Evolutionary conservation across 345 rosid species (phyloP).

Genomic region (Isatis tinctoria): DNA sequence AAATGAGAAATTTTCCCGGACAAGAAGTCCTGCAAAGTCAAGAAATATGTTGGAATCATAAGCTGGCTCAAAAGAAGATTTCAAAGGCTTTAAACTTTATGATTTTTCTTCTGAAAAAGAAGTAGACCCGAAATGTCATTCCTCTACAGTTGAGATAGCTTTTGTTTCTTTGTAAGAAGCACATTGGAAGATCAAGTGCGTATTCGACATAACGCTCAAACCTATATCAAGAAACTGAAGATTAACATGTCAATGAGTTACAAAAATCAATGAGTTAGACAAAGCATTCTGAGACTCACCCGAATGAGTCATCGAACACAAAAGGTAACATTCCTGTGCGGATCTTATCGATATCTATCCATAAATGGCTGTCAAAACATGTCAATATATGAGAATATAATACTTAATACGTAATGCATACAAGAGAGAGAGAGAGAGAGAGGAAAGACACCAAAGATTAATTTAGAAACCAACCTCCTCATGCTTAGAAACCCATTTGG

Average conservation of each 20-base stretch:
- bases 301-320: not conserved
- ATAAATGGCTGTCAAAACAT: not conserved
- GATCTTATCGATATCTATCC: not conserved
- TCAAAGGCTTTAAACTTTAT: not conserved
- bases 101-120: not conserved
- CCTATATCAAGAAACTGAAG: not conserved
- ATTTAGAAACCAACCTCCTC: slow-evolving; percentile 54
- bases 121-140: not conserved
- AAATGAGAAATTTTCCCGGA: not conserved
- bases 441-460: not conserved
- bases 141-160: not conserved
- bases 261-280: not conserved
- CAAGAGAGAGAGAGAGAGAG: no score
- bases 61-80: not conserved
- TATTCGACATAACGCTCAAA: not conserved
- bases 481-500: slow-evolving; percentile 90
- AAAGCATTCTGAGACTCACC: not conserved
- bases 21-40: not conserved
- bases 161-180: not conserved
- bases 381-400: no score
- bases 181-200: not conserved
- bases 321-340: not conserved
- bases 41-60: not conserved
- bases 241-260: not conserved
- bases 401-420: no score